Percentiles rank a stretch among this genome's conserved stretches.
These are phyloP conservation scores for Didymella exigua DNA, from an alignment of 2,329 filamentous ascomycete species.

Conservation along the genomic window DNA sequence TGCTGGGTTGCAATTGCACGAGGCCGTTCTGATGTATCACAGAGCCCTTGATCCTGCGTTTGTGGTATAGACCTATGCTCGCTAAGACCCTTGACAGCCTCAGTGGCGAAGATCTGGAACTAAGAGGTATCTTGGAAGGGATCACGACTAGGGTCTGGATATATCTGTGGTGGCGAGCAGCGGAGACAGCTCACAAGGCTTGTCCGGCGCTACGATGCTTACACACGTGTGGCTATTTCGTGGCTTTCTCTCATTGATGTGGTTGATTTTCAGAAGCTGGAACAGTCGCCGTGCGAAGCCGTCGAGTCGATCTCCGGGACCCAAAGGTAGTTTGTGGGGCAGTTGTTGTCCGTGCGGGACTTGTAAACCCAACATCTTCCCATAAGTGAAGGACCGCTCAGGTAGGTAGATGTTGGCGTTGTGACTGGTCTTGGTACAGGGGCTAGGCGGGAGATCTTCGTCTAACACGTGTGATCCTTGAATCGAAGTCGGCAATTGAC, in stretches of 20 bases:
- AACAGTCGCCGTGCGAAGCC: not conserved
- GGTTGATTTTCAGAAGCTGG: not conserved
- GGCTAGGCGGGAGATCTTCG: not conserved
- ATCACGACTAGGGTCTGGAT: not conserved
- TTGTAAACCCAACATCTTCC: constrained; percentile 3
- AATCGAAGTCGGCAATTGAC: not conserved
- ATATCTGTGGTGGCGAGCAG: not conserved
- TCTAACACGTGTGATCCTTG: not conserved
- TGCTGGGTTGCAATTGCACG: not conserved
- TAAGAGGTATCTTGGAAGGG: not conserved
- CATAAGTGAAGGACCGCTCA: not conserved
- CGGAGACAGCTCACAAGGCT: constrained; percentile 1
- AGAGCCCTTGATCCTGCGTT: not conserved
- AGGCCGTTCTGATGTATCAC: not conserved
- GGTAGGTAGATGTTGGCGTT: too few species aligned
- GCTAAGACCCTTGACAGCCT: not conserved
- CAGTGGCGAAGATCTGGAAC: not conserved
- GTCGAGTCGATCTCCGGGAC: not conserved
- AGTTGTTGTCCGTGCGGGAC: not conserved
- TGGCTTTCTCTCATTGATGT: not conserved
- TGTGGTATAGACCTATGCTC: not conserved
- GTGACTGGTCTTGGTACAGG: not conserved
- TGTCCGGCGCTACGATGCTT: not conserved
- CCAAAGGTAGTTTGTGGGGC: constrained; percentile 5
- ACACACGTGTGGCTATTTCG: constrained; percentile 4